Evolutionary conservation across 2,329 filamentous ascomycete genomes (phyloP), one percentile per base, ranked within the genome.

Genomic region (Blumeria hordei): DNA sequence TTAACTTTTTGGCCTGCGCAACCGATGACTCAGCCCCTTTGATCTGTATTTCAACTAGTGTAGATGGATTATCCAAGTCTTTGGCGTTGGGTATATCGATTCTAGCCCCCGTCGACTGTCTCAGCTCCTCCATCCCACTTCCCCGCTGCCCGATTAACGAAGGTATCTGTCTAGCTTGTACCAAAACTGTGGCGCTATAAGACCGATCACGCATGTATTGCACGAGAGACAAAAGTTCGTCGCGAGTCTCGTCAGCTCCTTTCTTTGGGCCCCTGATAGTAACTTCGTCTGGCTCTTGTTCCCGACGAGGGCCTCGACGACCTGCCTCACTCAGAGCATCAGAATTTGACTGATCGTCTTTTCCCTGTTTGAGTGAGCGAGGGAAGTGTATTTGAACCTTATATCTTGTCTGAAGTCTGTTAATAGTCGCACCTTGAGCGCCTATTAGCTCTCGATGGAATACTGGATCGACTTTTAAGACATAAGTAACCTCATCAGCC

Each of bases 311-410:
- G 66, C 79, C 80, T 57, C 73, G 72, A 54, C 70, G 68, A 58
- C 77, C 78, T 54, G 72, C 71, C 57, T 90, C 83, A 59, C 81
- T 83, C 33, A 74, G 74, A 39, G 76, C 80, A 61, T 90, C 88
- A 12, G 73, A 76, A 58, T 76, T 76, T 12, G 80, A 77, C 57
- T 80, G 76, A 56, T 93, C 87, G 57, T 92, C 85, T 57, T 76
- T 74, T 54, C 67, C 70, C 52, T 74, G 72, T 65, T 88, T 85
- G 43, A 71, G 71, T 6, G 74, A 73, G 55, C 75, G 75, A 10
- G 92, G 92, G 73, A 98, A 98, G 70, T 95, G 90, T 62, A 98
- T 92, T 59, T 88, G 81, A 44, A 98, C 92, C 65, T 84, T 83
- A 73, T 98, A 95, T 50, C 88, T 83, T 55, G 82, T 86, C 69